Conservation (phyloP, 352 stramenopile species). For the Thraustochytrium sp. region DNA sequence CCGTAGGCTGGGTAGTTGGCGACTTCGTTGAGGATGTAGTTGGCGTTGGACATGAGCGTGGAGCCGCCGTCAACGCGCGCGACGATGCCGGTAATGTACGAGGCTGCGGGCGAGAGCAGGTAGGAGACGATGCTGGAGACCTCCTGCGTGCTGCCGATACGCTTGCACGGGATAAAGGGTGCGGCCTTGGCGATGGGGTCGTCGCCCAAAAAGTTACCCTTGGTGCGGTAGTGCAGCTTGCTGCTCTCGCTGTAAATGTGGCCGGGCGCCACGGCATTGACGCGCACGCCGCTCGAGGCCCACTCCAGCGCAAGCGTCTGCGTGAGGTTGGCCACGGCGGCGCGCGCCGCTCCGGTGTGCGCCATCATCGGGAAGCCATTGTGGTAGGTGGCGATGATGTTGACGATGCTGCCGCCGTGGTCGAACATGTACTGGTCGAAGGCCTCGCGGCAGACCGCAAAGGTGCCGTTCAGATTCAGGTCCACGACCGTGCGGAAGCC, state of each 20-base stretch:
- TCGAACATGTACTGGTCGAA: constrained; percentile 84
- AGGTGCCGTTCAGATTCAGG: constrained; percentile 84
- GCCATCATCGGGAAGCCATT: constrained; percentile 85
- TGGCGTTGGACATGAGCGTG: constrained; percentile 56
- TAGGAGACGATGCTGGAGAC: constrained; percentile 74
- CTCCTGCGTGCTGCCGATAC: constrained; percentile 81
- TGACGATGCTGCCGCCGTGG: constrained; percentile 83
- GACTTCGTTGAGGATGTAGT: background rate
- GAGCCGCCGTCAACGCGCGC: constrained; percentile 78
- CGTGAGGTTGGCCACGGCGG: constrained; percentile 84
- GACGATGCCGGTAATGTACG: constrained; percentile 79
- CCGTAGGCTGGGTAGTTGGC: constrained; percentile 36
- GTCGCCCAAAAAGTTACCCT: constrained; percentile 55
- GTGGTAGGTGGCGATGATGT: constrained; percentile 86
- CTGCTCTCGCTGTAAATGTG: constrained; percentile 59
- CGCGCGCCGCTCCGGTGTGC: constrained; percentile 75
- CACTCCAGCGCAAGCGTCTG: constrained; percentile 88
- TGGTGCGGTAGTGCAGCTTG: constrained; percentile 79
- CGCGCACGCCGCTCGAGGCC: constrained; percentile 76
- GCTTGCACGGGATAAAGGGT: constrained; percentile 71
- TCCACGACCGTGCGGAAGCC: constrained; percentile 83
- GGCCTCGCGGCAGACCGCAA: constrained; percentile 80
- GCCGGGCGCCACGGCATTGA: constrained; percentile 84
- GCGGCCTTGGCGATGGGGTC: constrained; percentile 71
- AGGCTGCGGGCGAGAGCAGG: constrained; percentile 74